phyloP scores from a whole-genome alignment of 75 land plant genomes.

The Larix kaempferi region DNA sequence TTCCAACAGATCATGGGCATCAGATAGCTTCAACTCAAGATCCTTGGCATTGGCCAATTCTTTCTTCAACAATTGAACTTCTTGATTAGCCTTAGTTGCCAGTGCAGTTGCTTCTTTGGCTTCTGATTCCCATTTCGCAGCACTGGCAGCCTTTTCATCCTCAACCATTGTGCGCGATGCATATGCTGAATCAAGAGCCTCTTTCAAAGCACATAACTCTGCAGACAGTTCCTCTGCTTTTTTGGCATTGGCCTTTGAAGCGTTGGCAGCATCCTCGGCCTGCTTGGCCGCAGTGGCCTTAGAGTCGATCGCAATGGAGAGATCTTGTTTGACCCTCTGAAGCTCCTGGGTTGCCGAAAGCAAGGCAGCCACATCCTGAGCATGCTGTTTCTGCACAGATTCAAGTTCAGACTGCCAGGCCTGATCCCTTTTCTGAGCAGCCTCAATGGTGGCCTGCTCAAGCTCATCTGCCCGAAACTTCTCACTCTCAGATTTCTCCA shows the following conservation, averaged over 20 bases:
- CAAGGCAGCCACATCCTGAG: constrained; percentile 48
- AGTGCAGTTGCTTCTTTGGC: constrained; percentile 22
- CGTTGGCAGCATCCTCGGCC: constrained; percentile 54
- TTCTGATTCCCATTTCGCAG: constrained; percentile 11
- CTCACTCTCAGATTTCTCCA: constrained; percentile 61
- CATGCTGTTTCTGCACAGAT: constrained; percentile 45
- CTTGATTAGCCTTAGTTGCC: constrained; percentile 20
- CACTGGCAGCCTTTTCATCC: constrained; percentile 6
- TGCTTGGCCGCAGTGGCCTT: constrained; percentile 42
- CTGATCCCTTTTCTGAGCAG: constrained; percentile 47
- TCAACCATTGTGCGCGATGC: neutral
- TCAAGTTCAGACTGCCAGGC: constrained; percentile 54
- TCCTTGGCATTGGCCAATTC: constrained; percentile 38
- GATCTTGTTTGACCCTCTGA: constrained; percentile 44
- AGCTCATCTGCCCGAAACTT: constrained; percentile 61
- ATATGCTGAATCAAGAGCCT: constrained; percentile 26
- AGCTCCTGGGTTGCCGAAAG: constrained; percentile 47
- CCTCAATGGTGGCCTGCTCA: constrained; percentile 62
- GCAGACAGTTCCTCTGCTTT: constrained; percentile 45
- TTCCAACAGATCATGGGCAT: constrained; percentile 36
- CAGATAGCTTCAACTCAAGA: constrained; percentile 26
- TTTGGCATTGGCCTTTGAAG: constrained; percentile 49
- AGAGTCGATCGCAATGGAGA: constrained; percentile 43
- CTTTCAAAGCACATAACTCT: constrained; percentile 39
- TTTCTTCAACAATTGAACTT: constrained; percentile 34